phyloP scores from a whole-genome alignment of 2,329 filamentous ascomycete species.

The Aplosporella prunicola region DNA sequence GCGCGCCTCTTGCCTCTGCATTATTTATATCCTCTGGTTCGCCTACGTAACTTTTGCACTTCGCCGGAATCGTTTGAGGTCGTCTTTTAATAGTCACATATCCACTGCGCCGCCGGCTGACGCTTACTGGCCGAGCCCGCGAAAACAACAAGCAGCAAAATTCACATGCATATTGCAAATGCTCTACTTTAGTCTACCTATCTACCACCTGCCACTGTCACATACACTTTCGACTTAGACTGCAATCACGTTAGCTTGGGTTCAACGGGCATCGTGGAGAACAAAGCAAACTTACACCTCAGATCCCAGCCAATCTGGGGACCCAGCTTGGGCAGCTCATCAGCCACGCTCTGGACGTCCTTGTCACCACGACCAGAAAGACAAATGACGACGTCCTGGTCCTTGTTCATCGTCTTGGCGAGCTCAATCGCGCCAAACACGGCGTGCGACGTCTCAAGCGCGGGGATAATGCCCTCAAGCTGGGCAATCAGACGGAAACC shows the following conservation, averaged over 20 bases:
- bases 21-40: too few species aligned
- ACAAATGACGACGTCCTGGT: conserved; percentile 86
- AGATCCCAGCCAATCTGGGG: conserved; percentile 73
- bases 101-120: too few species aligned
- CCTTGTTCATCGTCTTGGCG: conserved; percentile 85
- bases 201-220: not conserved
- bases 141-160: too few species aligned
- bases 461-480: conserved; percentile 93
- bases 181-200: not conserved
- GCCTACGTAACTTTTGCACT: too few species aligned
- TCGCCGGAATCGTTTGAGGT: too few species aligned
- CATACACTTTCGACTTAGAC: too few species aligned
- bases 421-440: conserved; percentile 82
- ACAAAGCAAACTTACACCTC: conserved; percentile 35
- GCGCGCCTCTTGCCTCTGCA: too few species aligned
- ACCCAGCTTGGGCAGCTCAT: conserved; percentile 80
- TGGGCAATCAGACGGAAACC: conserved; percentile 80
- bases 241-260: not conserved
- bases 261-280: not conserved
- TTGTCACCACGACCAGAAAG: conserved; percentile 91
- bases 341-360: conserved; percentile 96
- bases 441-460: conserved; percentile 86
- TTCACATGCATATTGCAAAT: conserved; percentile 1
- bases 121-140: too few species aligned
- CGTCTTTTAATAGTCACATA: too few species aligned